Base-by-base conservation (phyloP, 2,329 filamentous ascomycete species). In the Colletotrichum plurivorum region DNA sequence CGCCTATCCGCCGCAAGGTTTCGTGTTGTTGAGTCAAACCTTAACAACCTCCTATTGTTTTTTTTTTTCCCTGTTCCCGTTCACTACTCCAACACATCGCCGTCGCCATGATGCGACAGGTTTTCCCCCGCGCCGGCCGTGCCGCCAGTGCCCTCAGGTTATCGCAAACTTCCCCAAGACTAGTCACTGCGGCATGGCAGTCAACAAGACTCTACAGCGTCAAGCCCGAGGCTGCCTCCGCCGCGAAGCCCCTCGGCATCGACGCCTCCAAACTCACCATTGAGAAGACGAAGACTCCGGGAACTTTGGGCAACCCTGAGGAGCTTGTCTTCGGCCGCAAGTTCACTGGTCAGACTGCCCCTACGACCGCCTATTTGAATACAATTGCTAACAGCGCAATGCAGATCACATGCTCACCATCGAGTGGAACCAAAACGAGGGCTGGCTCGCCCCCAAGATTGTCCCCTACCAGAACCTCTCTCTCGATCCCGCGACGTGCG, bases 391-490 rank as follows among this genome's bases (percentile, higher is more conserved):
- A 45, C 31, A 45, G 18, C 27, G 43, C 27, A 41, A 45, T 27
- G 48, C 78, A 97, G 96, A 99, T 84, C 96, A 98, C 84, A 98
- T 99, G 95, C 91, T 98, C 77, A 91, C 92, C 69, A 88, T 97
- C 74, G 94, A 98, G 85, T 99, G 96, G 96, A 95, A 93, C 63
- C 89, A 94, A 69, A 84, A 88, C 56, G 86, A 93, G 73, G 96
- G 95, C 80, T 98, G 96, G 96, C 84, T 92, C 49, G 83, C 90
- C 15, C 94, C 95, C 67, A 87, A 89, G 73, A 98, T 99, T 78
- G 91, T 89, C 18, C 96, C 96, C 20, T 98, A 98, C 86, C 94
- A 98, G 83, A 98, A 98, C 84, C 93, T 99, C 75, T 95, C 93
- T 53, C 92, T 99, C 76, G 96, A 98, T 81, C 96, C 96, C 27